Percentiles rank a stretch among this genome's conserved stretches.
Conservation (phyloP, 306 rosid species). For the Echinosophora koreensis region DNA sequence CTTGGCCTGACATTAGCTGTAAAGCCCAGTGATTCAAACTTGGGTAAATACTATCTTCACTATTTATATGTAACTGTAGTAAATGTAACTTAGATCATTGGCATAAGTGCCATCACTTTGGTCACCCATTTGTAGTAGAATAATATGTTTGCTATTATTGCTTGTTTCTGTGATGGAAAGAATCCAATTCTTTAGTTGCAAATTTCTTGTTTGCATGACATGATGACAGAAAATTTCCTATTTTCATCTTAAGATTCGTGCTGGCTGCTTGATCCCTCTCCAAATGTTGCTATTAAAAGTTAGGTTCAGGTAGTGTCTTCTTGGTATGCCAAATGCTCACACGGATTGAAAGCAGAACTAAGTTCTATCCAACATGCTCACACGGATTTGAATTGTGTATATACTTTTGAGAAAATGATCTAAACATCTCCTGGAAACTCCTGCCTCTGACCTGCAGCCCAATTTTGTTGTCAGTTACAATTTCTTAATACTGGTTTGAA, state of each 20-base stretch:
- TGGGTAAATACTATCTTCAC: conserved; percentile 55
- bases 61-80: conserved; percentile 13
- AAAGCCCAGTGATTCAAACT: conserved; percentile 79
- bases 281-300: conserved; percentile 30
- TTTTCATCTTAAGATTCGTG: conserved; percentile 21
- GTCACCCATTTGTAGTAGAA: conserved; percentile 9
- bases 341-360: conserved; percentile 12
- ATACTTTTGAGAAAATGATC: conserved; percentile 23
- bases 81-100: conserved; percentile 26
- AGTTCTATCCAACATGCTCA: conserved; percentile 4
- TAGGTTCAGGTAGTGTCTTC: conserved; percentile 17
- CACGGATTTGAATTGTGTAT: neutral
- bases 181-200: conserved; percentile 9
- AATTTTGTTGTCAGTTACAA: conserved; percentile 5
- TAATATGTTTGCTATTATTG: conserved; percentile 20
- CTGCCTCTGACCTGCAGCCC: neutral
- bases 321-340: conserved; percentile 3
- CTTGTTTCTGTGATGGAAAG: conserved; percentile 14
- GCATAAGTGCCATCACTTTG: conserved; percentile 7
- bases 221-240: conserved; percentile 10
- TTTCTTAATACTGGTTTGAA: conserved; percentile 31
- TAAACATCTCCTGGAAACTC: conserved; percentile 15
- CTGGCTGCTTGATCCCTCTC: conserved; percentile 31
- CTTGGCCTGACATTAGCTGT: conserved; percentile 90
- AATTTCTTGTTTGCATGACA: conserved; percentile 34